Evolutionary conservation across 1,139 yeast species (phyloP), one percentile per base, ranked within the genome.

Genomic region (Saccharomyces hybrid): DNA sequence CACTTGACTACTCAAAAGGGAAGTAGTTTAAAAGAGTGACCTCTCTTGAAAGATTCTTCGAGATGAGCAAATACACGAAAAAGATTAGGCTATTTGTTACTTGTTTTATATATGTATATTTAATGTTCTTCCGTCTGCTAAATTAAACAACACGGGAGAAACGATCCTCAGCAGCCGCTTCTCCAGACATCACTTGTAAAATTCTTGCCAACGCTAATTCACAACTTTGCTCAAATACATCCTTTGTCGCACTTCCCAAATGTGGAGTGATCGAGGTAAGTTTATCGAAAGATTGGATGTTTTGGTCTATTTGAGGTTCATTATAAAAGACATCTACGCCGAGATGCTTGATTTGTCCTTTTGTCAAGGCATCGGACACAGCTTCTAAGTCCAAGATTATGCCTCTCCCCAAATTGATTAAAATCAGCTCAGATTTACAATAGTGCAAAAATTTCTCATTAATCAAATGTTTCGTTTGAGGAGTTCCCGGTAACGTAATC

Each of bases 331-430:
- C 97, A 66, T 90, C 97, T 47, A 86, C 73, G 0, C 96, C 97
- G 3, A 86, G 88, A 65, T 84, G 83, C 34, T 81, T 73, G 2
- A 91, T 73, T 54, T 82, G 80, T 1, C 91, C 93, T 1, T 73
- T 62, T 58, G 80, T 73, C 52, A 90, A 74, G 8, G 64, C 63
- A 3, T 73, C 74, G 1, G 86, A 80, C 31, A 90, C 75, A 1
- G 86, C 91, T 8, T 75, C 73, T 64, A 86, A 90, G 62, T 89
- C 88, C 54, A 91, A 73, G 25, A 89, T 78, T 5, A 75, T 69
- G 0, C 96, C 97, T 60, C 96, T 77, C 1, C 96, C 96, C 27
- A 87, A 81, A 68, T 89, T 90, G 57, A 90, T 83, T 34, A 90
- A 69, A 58, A 85, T 76, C 28, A 84, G 75, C 11, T 84, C 84